Evolutionary conservation across 2,329 filamentous ascomycete species (phyloP), one percentile per base, ranked within the genome.

Genomic region (Tolypocladium tropicale): DNA sequence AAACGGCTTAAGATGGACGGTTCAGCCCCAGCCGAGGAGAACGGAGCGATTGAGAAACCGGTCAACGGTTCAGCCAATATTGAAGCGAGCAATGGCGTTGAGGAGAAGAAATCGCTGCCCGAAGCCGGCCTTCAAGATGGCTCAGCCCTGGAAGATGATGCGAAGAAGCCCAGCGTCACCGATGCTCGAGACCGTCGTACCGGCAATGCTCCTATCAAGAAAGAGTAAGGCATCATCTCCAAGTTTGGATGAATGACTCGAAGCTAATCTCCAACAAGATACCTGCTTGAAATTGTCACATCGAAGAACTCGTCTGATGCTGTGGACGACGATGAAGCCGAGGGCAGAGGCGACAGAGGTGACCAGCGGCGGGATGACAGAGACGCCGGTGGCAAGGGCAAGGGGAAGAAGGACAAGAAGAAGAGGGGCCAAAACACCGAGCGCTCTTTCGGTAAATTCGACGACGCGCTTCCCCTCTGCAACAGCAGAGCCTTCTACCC

Each of bases 401-500:
- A 73, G 62, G 69, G 70, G 48, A 77, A 76, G 67, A 75, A 70
- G 56, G 68, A 68, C 55, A 78, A 77, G 62, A 83, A 80, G 66
- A 78, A 81, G 30, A 76, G 74, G 62, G 75, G 76, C 14, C 91
- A 96, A 72, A 96, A 97, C 71, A 91, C 86, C 61, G 83, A 83
- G 62, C 87, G 93, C 56, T 82, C 81, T 48, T 96, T 94, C 68
- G 91, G 91, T 53, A 84, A 78, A 60, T 94, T 90, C 46, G 81
- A 83, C 58, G 93, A 97, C 67, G 81, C 82, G 33, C 78, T 92
- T 55, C 82, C 82, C 43, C 80, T 97, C 10, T 97, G 93, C 73
- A 83, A 84, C 63, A 90, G 85, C 54, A 80, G 89, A 58, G 82
- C 82, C 21, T 80, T 84, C 64, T 80, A 76, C 59, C 78, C 88